Percentiles rank a stretch among this genome's conserved stretches.
phyloP scores from a whole-genome alignment of 768 basidiomycete genomes.

The Candolleomyces aberdarensis region DNA sequence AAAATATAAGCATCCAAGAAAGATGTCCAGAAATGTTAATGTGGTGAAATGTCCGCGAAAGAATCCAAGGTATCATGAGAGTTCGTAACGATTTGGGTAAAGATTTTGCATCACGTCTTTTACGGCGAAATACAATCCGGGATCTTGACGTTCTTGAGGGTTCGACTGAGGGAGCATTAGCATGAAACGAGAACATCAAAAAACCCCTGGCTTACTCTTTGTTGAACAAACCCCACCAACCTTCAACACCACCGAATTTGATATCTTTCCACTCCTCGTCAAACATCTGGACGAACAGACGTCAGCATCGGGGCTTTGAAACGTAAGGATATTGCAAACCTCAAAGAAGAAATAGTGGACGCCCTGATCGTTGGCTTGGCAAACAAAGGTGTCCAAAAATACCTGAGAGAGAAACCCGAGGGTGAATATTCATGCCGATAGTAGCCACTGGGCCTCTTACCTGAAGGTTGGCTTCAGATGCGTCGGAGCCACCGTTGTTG shows the following conservation, averaged over 20 bases:
- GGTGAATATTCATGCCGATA: not conserved
- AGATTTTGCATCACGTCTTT: constrained; percentile 3
- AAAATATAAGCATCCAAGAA: not conserved
- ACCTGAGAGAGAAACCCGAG: constrained; percentile 34
- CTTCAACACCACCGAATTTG: constrained; percentile 76
- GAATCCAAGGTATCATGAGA: not conserved
- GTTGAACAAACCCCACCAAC: constrained; percentile 49
- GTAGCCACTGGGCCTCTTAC: constrained; percentile 16
- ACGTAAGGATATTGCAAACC: constrained; percentile 27
- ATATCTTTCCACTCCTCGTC: constrained; percentile 80
- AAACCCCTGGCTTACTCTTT: constrained; percentile 32
- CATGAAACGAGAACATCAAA: not conserved
- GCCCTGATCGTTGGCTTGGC: constrained; percentile 73
- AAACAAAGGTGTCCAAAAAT: constrained; percentile 89
- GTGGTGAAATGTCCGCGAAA: not conserved
- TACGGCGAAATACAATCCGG: constrained; percentile 48
- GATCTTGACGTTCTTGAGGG: constrained; percentile 66
- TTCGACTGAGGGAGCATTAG: constrained; percentile 42
- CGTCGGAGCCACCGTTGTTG: constrained; percentile 65
- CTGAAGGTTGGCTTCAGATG: constrained; percentile 61
- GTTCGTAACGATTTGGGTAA: constrained; percentile 1
- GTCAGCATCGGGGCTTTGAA: constrained; percentile 1
- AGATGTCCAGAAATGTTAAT: not conserved
- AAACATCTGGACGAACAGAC: constrained; percentile 42
- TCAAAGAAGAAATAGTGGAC: constrained; percentile 89